These are phyloP conservation scores for Wolfiporia cocos DNA, from an alignment of 1,284 basidiomycete species.

Conservation along the genomic window DNA sequence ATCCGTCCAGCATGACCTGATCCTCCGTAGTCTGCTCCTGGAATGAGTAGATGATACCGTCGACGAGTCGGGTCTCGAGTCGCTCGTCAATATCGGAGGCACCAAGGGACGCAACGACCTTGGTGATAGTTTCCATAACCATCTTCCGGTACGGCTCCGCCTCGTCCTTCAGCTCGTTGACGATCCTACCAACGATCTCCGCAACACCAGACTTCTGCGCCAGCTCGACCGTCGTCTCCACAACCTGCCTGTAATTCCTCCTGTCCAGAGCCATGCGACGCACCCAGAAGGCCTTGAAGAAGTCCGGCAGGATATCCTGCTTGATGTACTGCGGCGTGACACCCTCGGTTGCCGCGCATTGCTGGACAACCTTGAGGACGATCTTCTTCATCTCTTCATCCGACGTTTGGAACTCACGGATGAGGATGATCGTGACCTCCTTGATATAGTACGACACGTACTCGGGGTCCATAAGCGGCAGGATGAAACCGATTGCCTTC, in stretches of 20 bases:
- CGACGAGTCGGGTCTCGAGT: constrained; percentile 89
- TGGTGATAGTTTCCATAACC: constrained; percentile 99
- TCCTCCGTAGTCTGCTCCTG: constrained; percentile 99
- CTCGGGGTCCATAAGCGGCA: constrained; percentile 99
- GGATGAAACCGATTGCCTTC: constrained; percentile 99
- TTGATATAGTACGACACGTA: constrained; percentile 98
- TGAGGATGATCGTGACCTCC: constrained; percentile 96
- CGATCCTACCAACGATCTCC: constrained; percentile 92
- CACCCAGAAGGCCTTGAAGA: constrained; percentile 99
- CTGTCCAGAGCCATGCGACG: constrained; percentile 96
- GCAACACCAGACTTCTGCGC: constrained; percentile 95
- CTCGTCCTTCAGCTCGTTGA: constrained; percentile 96
- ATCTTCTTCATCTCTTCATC: constrained; percentile 99
- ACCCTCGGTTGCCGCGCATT: constrained; percentile 97
- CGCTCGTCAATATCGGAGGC: constrained; percentile 97
- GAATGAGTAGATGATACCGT: constrained; percentile 99
- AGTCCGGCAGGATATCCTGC: constrained; percentile 97
- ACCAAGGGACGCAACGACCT: constrained; percentile 89
- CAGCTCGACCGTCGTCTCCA: constrained; percentile 97
- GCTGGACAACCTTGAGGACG: constrained; percentile 97
- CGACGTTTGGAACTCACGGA: constrained; percentile 98
- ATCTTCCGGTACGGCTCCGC: constrained; percentile 98
- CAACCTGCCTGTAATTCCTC: constrained; percentile 94
- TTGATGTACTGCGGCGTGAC: constrained; percentile 93
- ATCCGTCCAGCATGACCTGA: constrained; percentile 98